Evolutionary conservation across 2,329 filamentous ascomycete species (phyloP), one percentile per base, ranked within the genome.

Genomic region (Coleophoma crateriformis): DNA sequence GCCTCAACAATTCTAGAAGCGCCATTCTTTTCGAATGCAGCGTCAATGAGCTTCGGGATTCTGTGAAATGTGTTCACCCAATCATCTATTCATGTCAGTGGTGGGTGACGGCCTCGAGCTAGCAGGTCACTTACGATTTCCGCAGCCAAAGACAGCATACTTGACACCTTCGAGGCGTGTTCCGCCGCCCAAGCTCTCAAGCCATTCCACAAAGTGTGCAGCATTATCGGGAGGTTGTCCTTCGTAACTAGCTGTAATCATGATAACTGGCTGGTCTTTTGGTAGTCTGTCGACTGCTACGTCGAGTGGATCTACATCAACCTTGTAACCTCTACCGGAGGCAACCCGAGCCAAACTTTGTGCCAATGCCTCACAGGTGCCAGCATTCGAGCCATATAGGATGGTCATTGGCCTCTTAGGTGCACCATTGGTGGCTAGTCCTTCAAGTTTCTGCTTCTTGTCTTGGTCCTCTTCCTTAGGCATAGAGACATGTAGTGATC

Each of bases 211-310:
- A 59, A 90, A 90, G 46, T 79, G 75, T 0, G 71, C 74, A 0
- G 85, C 86, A 52, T 90, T 89, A 52, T 88, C 84, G 0, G 85
- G 80, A 0, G 87, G 83, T 48, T 87, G 75, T 1, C 87, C 87
- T 58, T 90, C 86, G 57, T 90, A 90, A 1, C 82, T 85, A 0
- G 86, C 77, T 0, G 82, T 82, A 53, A 90, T 74, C 46, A 90
- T 75, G 17, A 88, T 69, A 0, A 86, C 73, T 0, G 86, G 84
- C 7, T 76, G 72, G 19, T 78, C 73, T 46, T 72, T 79, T 0
- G 82, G 78, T 1, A 90, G 61, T 2, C 76, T 73, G 41, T 80
- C 75, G 17, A 77, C 79, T 0, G 81, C 84, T 0, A 74, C 71
- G 58, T 90, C 83, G 43, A 90, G 65, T 1, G 75, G 73, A 32